A percentile compares a stretch with the other conserved stretches of the same genome.
Evolutionary conservation across 371 early-diverging fungal genomes (phyloP).

Genomic region (Basidiobolus meristosporus): DNA sequence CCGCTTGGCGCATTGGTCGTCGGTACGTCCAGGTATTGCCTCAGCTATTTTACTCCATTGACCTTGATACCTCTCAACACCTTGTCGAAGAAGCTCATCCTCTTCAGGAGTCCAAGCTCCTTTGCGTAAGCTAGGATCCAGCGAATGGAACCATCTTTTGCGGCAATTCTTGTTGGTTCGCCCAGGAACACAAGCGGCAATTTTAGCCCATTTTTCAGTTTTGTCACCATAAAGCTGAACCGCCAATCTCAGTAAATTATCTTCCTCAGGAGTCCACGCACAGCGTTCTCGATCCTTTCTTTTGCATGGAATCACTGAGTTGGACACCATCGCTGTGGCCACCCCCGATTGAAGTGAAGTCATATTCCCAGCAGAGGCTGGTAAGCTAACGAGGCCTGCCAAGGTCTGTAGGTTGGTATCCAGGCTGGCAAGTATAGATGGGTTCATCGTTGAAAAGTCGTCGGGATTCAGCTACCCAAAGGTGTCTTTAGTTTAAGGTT

Average conservation of each 20-base stretch:
- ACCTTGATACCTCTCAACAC: constrained; percentile 36
- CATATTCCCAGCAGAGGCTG: too few species aligned
- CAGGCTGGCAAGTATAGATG: too few species aligned
- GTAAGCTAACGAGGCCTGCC: too few species aligned
- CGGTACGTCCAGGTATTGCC: constrained; percentile 54
- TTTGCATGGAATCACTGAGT: not conserved
- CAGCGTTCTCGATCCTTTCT: not conserved
- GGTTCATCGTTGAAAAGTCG: too few species aligned
- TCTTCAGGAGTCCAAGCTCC: constrained; percentile 69
- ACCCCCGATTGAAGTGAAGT: too few species aligned
- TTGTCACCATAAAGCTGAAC: constrained; percentile 57
- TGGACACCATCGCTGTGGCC: too few species aligned
- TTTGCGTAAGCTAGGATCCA: constrained; percentile 54
- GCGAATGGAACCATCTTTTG: constrained; percentile 64
- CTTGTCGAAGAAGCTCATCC: constrained; percentile 40
- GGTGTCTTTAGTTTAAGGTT: too few species aligned
- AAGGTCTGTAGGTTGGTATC: too few species aligned
- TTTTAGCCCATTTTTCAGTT: constrained; percentile 66
- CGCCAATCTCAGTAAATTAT: constrained; percentile 38
- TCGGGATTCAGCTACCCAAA: too few species aligned
- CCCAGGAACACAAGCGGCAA: constrained; percentile 59
- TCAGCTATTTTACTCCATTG: constrained; percentile 72
- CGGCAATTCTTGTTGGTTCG: constrained; percentile 66
- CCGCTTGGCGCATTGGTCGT: constrained; percentile 65
- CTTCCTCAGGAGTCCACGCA: constrained; percentile 56